phyloP scores from a whole-genome alignment of 352 stramenopile species.

The Peronospora belbahrii region DNA sequence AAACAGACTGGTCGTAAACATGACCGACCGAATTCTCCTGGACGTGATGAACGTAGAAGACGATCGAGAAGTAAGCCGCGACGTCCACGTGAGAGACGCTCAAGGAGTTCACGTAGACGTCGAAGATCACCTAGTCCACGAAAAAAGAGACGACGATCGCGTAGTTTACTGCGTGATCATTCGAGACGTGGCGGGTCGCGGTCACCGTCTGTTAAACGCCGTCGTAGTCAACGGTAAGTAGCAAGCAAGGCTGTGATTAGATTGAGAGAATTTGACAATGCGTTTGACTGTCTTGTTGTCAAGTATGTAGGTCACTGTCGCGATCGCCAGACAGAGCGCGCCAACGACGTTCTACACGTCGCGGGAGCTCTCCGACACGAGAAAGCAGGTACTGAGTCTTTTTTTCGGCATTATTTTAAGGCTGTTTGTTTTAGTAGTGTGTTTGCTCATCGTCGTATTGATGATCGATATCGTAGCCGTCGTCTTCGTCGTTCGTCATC shows the following conservation, averaged over 20 bases:
- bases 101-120: constrained; percentile 6
- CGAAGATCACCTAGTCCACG: constrained; percentile 7
- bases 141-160: constrained; percentile 12
- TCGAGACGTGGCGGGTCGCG: constrained; percentile 15
- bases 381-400: constrained; percentile 5
- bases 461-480: constrained; percentile 5
- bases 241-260: not conserved
- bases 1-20: not conserved
- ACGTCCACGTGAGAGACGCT: constrained; percentile 8
- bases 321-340: constrained; percentile 16
- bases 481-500: constrained; percentile 19
- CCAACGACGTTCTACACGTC: constrained; percentile 7
- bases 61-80: constrained; percentile 14
- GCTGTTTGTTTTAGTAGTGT: not conserved
- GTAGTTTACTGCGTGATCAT: constrained; percentile 12
- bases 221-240: constrained; percentile 16
- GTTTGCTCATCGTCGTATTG: not conserved
- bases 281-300: not conserved
- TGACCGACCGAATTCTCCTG: constrained; percentile 1
- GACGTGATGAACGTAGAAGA: constrained; percentile 1
- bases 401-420: not conserved
- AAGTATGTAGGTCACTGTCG: constrained; percentile 19
- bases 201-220: constrained; percentile 23
- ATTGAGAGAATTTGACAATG: not conserved
- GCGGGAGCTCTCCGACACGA: constrained; percentile 5